phyloP scores from a whole-genome alignment of 1,284 basidiomycete species.

The Moesziomyces parantarcticus region DNA sequence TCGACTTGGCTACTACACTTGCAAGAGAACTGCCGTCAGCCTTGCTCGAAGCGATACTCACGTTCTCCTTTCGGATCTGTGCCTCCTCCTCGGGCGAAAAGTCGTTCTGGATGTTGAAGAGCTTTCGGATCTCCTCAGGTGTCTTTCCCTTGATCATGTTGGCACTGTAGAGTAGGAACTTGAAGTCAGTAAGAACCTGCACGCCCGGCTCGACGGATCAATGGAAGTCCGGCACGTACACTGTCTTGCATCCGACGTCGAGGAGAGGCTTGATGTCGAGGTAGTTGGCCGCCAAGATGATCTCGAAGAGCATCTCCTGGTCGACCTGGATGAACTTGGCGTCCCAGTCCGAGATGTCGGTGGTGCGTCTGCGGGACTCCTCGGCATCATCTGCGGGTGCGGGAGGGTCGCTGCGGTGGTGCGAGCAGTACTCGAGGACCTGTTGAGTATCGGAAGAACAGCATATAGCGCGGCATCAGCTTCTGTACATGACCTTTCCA shows the following conservation, averaged over 20 bases:
- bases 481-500: neutral
- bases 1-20: neutral
- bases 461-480: no score
- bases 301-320: constrained; percentile 98
- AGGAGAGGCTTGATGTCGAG: constrained; percentile 99
- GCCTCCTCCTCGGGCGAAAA: constrained; percentile 99
- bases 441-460: constrained; percentile 64
- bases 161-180: constrained; percentile 70
- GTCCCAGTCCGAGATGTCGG: constrained; percentile 99
- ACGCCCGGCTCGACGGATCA: neutral
- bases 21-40: neutral
- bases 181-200: neutral
- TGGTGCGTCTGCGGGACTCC: constrained; percentile 95
- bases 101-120: constrained; percentile 83
- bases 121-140: constrained; percentile 92
- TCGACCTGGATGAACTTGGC: constrained; percentile 93
- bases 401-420: constrained; percentile 94
- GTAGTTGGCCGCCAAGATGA: constrained; percentile 99
- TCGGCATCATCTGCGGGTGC: constrained; percentile 81
- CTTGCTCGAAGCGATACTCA: constrained; percentile 22
- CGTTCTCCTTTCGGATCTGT: constrained; percentile 99
- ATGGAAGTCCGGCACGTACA: constrained; percentile 69
- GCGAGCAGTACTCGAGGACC: constrained; percentile 99
- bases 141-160: constrained; percentile 99
- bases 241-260: constrained; percentile 99